Evolutionary conservation across 116 monocot species (phyloP), one percentile per base, ranked within the genome.

Genomic region (Papilionanthe hybrid): DNA sequence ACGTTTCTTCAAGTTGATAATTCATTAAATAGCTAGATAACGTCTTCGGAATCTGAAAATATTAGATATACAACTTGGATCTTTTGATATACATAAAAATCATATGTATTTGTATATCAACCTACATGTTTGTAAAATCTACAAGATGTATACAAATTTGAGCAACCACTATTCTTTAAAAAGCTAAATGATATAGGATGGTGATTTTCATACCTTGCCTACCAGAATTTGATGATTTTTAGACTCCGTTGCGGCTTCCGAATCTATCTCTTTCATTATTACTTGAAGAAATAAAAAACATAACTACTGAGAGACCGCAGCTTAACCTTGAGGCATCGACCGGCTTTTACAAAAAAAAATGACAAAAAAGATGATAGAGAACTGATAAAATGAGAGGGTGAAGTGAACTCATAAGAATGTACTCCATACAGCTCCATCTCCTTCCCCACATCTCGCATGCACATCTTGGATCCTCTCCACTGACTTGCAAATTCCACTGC

Each of bases 401-500:
- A 71, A 71, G 71, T 30, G 37, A 71, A 41, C 29, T 37, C 6
- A 78, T 27, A 73, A 53, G 53, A 53, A 53, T 13, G 78, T 68
- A 63, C 56, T 78, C 83, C 78, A 78, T 74, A 83, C 44, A 63
- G 78, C 77, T 29, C 29, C 72, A 47, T 74, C 63, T 78, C 83
- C 83, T 78, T 83, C 83, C 8, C 83, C 78, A 48, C 81, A 81
- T 18, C 75, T 57, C 17, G 55, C n/a, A 57, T 81, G 81, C 4
- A 81, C 81, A 60, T 81, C 41, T 58, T 75, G 72, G 27, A 81
- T 81, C 53, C 57, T 81, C 75, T 63, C 75, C 37, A 75, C 81
- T 22, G 81, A 81, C 58, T 81, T 81, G 75, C 81, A 81, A 7
- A 81, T 81, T 7, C 81, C 81, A 42, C 81, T 81, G 75, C 81